Percentiles rank a stretch among this genome's conserved stretches.
These are phyloP conservation scores for Scheffersomyces coipomensis DNA, from an alignment of 805 yeast species.

Conservation along the genomic window DNA sequence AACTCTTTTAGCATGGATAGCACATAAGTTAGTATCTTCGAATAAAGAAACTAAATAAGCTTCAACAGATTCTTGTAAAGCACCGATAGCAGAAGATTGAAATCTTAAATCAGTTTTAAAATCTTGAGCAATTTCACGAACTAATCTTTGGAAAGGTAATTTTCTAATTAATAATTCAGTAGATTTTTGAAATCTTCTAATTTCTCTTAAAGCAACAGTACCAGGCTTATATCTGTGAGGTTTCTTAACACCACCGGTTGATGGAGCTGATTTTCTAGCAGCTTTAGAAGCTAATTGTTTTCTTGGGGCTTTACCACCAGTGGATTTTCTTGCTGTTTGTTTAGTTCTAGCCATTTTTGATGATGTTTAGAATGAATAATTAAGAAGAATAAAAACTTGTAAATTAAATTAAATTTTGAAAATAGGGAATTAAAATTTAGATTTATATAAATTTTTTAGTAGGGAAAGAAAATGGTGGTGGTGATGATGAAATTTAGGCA, in stretches of 20 bases:
- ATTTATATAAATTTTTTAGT: neutral
- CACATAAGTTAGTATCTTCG: slow-evolving; percentile 52
- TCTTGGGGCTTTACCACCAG: slow-evolving; percentile 54
- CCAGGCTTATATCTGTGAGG: slow-evolving; percentile 55
- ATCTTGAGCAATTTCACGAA: slow-evolving; percentile 49
- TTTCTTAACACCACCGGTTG: slow-evolving; percentile 50
- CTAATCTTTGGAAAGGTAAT: slow-evolving; percentile 51
- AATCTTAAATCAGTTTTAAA: slow-evolving; percentile 50
- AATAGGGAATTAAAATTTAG: neutral
- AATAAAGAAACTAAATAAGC: slow-evolving; percentile 48
- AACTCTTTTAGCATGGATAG: slow-evolving; percentile 52
- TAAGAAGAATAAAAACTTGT: neutral
- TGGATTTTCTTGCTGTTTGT: slow-evolving; percentile 51
- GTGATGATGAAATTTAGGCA: neutral
- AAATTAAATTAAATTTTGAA: neutral
- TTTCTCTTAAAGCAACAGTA: slow-evolving; percentile 52
- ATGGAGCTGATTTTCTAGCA: slow-evolving; percentile 51
- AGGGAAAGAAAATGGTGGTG: neutral
- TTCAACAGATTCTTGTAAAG: slow-evolving; percentile 50
- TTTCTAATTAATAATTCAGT: slow-evolving; percentile 49
- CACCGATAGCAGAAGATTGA: slow-evolving; percentile 50
- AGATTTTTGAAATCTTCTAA: slow-evolving; percentile 50
- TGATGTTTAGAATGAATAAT: slow-evolving; percentile 1
- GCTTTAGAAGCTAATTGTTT: slow-evolving; percentile 52
- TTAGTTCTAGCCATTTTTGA: slow-evolving; percentile 47